phyloP scores from a whole-genome alignment of 2,329 filamentous ascomycete species.

The Tricladium varicosporioides region DNA sequence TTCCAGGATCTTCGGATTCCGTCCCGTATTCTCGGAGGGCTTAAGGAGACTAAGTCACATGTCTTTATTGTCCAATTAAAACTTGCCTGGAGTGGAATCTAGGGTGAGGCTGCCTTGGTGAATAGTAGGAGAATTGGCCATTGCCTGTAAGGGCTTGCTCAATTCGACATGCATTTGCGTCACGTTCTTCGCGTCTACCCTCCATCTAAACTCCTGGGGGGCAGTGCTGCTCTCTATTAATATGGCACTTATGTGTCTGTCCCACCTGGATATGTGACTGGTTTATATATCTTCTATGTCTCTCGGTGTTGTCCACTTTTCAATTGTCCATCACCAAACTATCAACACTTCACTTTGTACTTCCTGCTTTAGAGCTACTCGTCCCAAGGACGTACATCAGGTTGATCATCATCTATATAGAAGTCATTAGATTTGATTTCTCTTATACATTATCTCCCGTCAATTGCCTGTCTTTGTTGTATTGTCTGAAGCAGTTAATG shows the following conservation, averaged over 20 bases:
- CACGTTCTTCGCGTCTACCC: conserved; percentile 26
- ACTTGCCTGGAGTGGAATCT: conserved; percentile 7
- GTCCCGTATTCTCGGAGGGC: conserved; percentile 20
- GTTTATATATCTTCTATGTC: conserved; percentile 20
- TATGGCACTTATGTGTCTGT: conserved; percentile 2
- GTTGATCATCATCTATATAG: too few relatives aligned
- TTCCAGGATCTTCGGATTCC: conserved; percentile 22
- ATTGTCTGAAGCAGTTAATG: not conserved
- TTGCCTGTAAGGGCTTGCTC: conserved; percentile 11
- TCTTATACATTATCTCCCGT: not conserved
- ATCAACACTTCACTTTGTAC: too few relatives aligned
- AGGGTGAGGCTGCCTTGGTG: conserved; percentile 25
- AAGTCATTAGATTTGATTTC: too few relatives aligned
- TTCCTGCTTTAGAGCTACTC: too few relatives aligned
- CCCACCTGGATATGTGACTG: conserved; percentile 11
- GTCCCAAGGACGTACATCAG: too few relatives aligned
- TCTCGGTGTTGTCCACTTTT: conserved; percentile 1
- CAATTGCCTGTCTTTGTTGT: not conserved
- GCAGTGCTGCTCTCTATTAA: conserved; percentile 25
- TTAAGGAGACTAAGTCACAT: conserved; percentile 17
- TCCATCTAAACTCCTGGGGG: conserved; percentile 25
- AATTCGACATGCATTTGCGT: conserved; percentile 17
- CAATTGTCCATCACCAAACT: not conserved
- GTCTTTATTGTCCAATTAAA: conserved; percentile 19
- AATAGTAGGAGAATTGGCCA: conserved; percentile 6